Evolutionary conservation across 306 rosid species (phyloP), one percentile per base, ranked within the genome.

Genomic region (Hippophae tibetana): DNA sequence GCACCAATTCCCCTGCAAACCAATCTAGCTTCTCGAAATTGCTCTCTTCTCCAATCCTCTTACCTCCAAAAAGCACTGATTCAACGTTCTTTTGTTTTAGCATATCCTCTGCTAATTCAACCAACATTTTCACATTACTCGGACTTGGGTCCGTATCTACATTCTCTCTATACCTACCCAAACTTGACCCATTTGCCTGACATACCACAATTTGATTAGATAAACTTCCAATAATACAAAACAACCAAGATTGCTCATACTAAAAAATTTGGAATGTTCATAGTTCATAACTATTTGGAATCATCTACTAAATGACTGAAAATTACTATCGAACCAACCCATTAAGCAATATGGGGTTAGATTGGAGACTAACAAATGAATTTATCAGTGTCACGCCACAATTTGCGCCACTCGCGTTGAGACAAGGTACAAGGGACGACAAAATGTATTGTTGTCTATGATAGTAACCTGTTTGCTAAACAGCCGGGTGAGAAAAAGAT

Each of bases 1-100:
- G 80, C 60, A 93, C 95, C 63, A 93, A 84, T 72, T 93, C 99
- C 65, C 89, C 99, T 2, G 99, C 99, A 58, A 93, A 84, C 99
- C 99, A 93, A 62, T 93, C 97, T 8, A 93, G 94, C 81, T 80
- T 93, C 81, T 93, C 95, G 2, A 78, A 79, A 69, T 93, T 93
- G 71, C 82, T 86, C 67, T 80, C 84, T 66, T 93, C 99, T 3
- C 74, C 81, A 26, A 93, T 77, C 71, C 85, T 81, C 84, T 84
- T 93, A 14, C 97, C 97, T 8, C 95, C 97, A 62, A 93, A 93
- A 49, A 93, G 85, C 31, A 88, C 90, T 0, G 99, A 93, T 61
- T 93, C 99, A 25, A 93, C 94, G 63, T 89, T 88, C 82, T 93
- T 89, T 78, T 93, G 97, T 79, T 93, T 88, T 65, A 93, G 78